A percentile compares a stretch with the other conserved stretches of the same genome.
Conservation (phyloP, 2,329 filamentous ascomycete genomes). For the Akanthomyces lecanii region DNA sequence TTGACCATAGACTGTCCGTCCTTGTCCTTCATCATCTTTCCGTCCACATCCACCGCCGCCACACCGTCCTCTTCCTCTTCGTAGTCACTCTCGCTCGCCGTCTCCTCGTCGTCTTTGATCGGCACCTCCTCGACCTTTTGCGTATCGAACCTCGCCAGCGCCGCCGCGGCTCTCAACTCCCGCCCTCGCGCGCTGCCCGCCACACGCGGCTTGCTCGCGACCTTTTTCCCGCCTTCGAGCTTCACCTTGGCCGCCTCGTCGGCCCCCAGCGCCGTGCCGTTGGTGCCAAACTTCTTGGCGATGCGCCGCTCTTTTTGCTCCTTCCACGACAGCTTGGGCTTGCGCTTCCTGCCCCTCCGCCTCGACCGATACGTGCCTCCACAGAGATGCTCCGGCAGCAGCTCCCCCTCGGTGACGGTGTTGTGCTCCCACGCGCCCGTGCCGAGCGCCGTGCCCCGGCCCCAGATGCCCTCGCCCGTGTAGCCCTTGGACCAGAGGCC, state of each 20-base stretch:
- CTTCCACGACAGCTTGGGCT: conserved; percentile 57
- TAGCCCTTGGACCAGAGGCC: conserved; percentile 66
- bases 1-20: conserved; percentile 66
- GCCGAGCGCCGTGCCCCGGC: conserved; percentile 59
- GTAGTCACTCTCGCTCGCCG: conserved; percentile 45
- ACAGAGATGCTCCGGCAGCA: conserved; percentile 68
- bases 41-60: conserved; percentile 58
- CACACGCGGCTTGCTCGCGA: conserved; percentile 64
- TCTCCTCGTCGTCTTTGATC: conserved; percentile 33
- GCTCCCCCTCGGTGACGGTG: conserved; percentile 48
- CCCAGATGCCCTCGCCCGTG: conserved; percentile 81
- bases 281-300: conserved; percentile 69
- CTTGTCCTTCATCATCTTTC: conserved; percentile 59
- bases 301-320: conserved; percentile 68
- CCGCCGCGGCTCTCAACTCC: conserved; percentile 72
- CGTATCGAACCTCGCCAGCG: conserved; percentile 66
- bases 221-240: conserved; percentile 62
- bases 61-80: conserved; percentile 39
- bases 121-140: conserved; percentile 42
- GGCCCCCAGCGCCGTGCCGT: conserved; percentile 64
- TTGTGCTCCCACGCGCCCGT: conserved; percentile 50
- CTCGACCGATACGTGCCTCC: conserved; percentile 71
- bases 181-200: conserved; percentile 70
- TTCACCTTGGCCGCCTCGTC: conserved; percentile 62
- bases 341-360: conserved; percentile 51